A percentile compares a stretch with the other conserved stretches of the same genome.
Conservation (phyloP, 768 basidiomycete genomes). For the Fistulinella prunicolor region DNA sequence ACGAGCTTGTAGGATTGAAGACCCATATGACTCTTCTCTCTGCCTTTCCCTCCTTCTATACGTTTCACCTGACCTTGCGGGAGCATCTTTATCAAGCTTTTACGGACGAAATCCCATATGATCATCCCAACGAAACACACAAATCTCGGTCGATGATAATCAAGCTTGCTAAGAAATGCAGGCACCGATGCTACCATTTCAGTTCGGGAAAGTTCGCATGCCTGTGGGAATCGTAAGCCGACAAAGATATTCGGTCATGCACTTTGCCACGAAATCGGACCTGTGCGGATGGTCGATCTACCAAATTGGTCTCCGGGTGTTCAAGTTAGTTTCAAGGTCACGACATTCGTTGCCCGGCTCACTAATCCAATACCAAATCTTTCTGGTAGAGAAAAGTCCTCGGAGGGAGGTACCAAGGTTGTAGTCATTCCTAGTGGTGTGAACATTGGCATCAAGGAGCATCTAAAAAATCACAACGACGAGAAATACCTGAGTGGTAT, state of each 20-base stretch:
- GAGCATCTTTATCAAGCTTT: conserved; percentile 32
- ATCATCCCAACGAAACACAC: conserved; percentile 78
- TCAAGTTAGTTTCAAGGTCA: neutral
- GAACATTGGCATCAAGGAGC: neutral
- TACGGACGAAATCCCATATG: conserved; percentile 50
- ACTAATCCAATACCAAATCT: conserved; percentile 66
- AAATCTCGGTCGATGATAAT: conserved; percentile 53
- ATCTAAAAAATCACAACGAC: neutral
- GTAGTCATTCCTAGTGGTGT: conserved; percentile 57
- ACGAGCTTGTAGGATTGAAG: conserved; percentile 25
- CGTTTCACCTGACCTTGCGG: neutral
- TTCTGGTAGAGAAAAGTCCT: conserved; percentile 60
- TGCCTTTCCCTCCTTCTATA: conserved; percentile 5
- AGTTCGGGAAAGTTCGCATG: conserved; percentile 48
- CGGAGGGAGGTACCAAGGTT: conserved; percentile 46
- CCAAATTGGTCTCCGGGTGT: conserved; percentile 63
- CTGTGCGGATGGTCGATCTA: conserved; percentile 65
- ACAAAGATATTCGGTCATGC: neutral
- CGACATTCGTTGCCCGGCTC: conserved; percentile 20
- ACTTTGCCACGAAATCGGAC: conserved; percentile 30
- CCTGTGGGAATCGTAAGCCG: conserved; percentile 31
- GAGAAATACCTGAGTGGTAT: conserved; percentile 52
- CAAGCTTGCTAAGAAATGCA: conserved; percentile 56
- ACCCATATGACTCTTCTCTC: conserved; percentile 13
- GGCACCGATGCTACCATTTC: conserved; percentile 59